Conservation (phyloP, 352 stramenopile genomes). For the Pythium angustatum region DNA sequence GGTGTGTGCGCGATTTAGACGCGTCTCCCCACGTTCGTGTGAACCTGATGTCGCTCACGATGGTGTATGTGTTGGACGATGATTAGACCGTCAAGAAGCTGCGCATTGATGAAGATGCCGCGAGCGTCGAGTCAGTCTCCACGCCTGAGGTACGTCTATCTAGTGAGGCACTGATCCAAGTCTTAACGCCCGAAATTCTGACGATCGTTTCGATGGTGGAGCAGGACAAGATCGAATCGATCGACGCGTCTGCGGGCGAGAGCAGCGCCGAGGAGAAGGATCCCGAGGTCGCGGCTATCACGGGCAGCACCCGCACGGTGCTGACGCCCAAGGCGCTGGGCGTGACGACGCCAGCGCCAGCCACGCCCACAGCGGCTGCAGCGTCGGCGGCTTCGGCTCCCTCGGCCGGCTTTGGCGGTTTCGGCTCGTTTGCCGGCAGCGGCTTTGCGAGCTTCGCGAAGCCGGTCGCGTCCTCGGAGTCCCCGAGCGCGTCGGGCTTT, state of each 20-base stretch:
- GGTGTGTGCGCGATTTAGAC: slow-evolving; percentile 23
- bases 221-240: slow-evolving; percentile 26
- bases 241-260: slow-evolving; percentile 18
- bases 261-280: slow-evolving; percentile 26
- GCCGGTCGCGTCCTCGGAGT: slow-evolving; percentile 6
- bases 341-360: not conserved
- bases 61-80: no score
- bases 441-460: slow-evolving; percentile 64
- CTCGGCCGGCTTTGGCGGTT: slow-evolving; percentile 50
- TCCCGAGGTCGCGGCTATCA: slow-evolving; percentile 9
- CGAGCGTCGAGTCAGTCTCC: slow-evolving; percentile 28
- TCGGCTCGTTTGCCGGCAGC: slow-evolving; percentile 51
- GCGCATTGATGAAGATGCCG: slow-evolving; percentile 30
- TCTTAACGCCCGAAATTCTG: not conserved
- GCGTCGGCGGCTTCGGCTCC: not conserved
- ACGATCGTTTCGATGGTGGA: not conserved
- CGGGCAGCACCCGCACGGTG: slow-evolving; percentile 10
- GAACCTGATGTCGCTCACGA: no score
- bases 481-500: slow-evolving; percentile 37
- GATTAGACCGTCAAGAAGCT: slow-evolving; percentile 39
- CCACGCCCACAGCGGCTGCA: slow-evolving; percentile 5
- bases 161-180: not conserved
- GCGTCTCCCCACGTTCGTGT: not conserved
- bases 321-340: slow-evolving; percentile 21
- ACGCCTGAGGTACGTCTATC: slow-evolving; percentile 23